Conservation (phyloP, 2,329 filamentous ascomycete genomes). For the Pseudonectria foliicola region DNA sequence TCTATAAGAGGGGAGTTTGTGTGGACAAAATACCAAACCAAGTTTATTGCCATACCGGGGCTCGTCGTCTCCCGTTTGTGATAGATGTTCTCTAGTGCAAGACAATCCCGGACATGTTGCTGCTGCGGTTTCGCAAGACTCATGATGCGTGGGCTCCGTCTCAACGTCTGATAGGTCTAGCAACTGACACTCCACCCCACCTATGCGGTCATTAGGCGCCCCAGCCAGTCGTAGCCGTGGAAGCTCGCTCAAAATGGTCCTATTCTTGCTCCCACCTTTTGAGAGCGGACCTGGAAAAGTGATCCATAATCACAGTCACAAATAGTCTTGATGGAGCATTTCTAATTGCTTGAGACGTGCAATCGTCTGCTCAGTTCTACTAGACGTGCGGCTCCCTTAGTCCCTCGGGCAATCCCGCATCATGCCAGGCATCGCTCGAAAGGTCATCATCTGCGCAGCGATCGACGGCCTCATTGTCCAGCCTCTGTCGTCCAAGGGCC, state of each 20-base stretch:
- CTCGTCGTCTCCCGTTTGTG: too few species aligned
- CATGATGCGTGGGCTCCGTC: conserved; percentile 8
- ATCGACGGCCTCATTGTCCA: conserved; percentile 79
- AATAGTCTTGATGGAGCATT: too few species aligned
- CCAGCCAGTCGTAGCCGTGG: conserved; percentile 13
- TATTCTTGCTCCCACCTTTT: too few species aligned
- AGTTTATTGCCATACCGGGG: too few species aligned
- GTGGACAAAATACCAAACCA: too few species aligned
- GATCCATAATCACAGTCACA: too few species aligned
- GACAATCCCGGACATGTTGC: too few species aligned
- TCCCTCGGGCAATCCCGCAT: conserved; percentile 14
- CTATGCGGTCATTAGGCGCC: conserved; percentile 14
- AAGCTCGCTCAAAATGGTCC: not conserved
- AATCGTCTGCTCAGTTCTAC: not conserved
- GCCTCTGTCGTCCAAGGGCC: conserved; percentile 55
- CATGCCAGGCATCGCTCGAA: conserved; percentile 75
- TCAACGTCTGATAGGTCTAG: conserved; percentile 12
- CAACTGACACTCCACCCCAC: conserved; percentile 20
- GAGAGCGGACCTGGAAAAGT: too few species aligned
- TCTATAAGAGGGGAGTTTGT: too few species aligned
- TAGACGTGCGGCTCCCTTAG: conserved; percentile 9
- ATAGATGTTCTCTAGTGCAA: too few species aligned
- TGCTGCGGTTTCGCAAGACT: not conserved
- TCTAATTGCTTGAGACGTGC: too few species aligned
- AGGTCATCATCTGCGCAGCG: conserved; percentile 72